Evolutionary conservation across 2,329 filamentous ascomycete genomes (phyloP), one percentile per base, ranked within the genome.

Genomic region (Fusarium domesticum): DNA sequence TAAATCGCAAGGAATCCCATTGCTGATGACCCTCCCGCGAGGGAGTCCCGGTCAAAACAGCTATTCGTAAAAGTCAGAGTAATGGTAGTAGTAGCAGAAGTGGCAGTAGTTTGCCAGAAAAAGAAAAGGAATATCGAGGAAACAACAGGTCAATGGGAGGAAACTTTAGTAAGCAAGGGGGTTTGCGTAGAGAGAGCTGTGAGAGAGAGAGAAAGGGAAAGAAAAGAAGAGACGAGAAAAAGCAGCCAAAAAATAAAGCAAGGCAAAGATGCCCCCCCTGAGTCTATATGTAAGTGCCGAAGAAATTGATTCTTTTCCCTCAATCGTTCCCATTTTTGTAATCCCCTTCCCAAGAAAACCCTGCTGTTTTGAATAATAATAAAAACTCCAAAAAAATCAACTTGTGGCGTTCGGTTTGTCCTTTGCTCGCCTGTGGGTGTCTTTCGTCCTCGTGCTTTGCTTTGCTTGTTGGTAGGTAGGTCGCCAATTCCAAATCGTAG

Each of bases 281-380:
- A 58, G 51, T 61, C 59, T 61, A 61, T 61, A 61, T 60, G 58
- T 58, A 50, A 45, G 39, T 54, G 45, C 39, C 48, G 43, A 52
- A 58, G 20, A 23, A 58, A 47, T 46, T 45, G 52, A 48, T 34
- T 47, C 54, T 56, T 60, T 61, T 59, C 50, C 57, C 54, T 23
- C 43, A 51, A 37, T 52, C 51, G 36, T 48, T 58, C 52, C 57
- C 56, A 58, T 37, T 59, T 58, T 58, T 57, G 54, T 53, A 42
- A 49, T 48, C 48, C 54, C 45, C 36, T 52, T 47, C 50, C 51
- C 20, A 6, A 23, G 10, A 23, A 49, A 53, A 47, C 48, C 46
- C 47, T 50, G 43, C 46, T 45, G 45, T n/a, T n/a, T n/a, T 43
- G 30, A 39, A 49, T 44, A 31, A 34, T 37, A 53, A 49, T 44